Evolutionary conservation across 768 basidiomycete genomes (phyloP), one percentile per base, ranked within the genome.

Genomic region (Cystobasidiopsis lactophilus): DNA sequence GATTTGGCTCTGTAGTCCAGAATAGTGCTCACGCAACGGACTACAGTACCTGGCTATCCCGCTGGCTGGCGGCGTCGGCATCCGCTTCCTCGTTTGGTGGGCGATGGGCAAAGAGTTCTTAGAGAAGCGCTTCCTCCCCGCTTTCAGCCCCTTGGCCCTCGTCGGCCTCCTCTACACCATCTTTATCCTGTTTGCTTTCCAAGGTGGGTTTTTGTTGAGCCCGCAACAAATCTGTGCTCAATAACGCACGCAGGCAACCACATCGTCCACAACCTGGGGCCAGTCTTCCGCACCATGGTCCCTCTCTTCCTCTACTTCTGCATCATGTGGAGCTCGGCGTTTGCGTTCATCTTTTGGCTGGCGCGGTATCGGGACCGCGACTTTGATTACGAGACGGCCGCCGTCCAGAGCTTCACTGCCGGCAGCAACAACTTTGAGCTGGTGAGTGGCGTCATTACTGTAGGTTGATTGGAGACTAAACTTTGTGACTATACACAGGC

Each of bases 81-180:
- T 83, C 0, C 74, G 84, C 3, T 75, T 73, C 57, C 45, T 65
- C 24, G 67, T 79, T 19, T 73, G 77, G 61, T 60, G 58, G 16
- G 30, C 74, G 2, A 66, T 70, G 2, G 68, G 72, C 39, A 11
- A 35, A 38, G n/a, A 43, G 10, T 65, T 63, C 24, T 73, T 70
- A 30, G 53, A 60, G 2, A 69, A 67, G 9, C 68, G 66, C 14
- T 85, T 85, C 68, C 66, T 83, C n/a, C 78, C 76, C 0, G 55
- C 67, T 38, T 81, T 86, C 65, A 73, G 73, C 0, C 82, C 79
- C 0, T 58, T 84, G 3, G 75, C 82, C 0, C 72, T 82, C 9
- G 51, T 84, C 23, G 84, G 83, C 3, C 70, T 89, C 10, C 72
- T 86, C 2, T 85, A 85, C 69, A 85, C 82, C 14, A 76, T 83